Conservation (phyloP, 192 early-diverging fungal genomes). For the Coemansia sp. region DNA sequence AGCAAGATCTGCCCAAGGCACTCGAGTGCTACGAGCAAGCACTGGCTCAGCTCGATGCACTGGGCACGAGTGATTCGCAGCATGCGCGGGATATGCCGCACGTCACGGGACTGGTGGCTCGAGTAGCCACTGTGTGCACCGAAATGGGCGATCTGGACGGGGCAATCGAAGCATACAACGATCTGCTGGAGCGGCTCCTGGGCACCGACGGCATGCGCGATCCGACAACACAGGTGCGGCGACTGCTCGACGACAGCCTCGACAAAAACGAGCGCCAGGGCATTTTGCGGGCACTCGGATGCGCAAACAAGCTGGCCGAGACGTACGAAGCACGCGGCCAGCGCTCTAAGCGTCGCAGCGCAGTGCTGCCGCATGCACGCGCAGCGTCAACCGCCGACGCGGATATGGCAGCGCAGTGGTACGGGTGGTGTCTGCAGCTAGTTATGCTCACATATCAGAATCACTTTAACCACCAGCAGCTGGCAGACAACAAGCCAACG, state of each 20-base stretch:
- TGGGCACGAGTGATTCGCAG: conserved; percentile 23
- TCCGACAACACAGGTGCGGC: conserved; percentile 27
- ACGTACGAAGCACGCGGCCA: conserved; percentile 33
- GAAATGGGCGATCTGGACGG: conserved; percentile 49
- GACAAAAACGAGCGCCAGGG: conserved; percentile 15
- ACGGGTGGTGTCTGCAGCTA: conserved; percentile 53
- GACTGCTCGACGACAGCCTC: conserved; percentile 28
- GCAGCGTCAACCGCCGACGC: conserved; percentile 23
- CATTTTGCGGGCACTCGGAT: conserved; percentile 42
- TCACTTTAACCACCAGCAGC: conserved; percentile 41
- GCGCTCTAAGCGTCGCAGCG: conserved; percentile 43
- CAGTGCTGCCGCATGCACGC: conserved; percentile 25
- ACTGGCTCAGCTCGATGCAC: conserved; percentile 28
- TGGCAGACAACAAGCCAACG: conserved; percentile 20
- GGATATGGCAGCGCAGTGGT: conserved; percentile 42
- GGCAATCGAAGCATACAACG: conserved; percentile 31
- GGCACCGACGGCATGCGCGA: conserved; percentile 36
- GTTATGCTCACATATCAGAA: conserved; percentile 50
- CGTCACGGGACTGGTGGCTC: conserved; percentile 44
- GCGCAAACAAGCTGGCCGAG: conserved; percentile 52
- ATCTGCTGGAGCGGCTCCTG: conserved; percentile 43
- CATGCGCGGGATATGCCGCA: conserved; percentile 32
- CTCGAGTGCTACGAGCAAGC: conserved; percentile 36
- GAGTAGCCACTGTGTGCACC: conserved; percentile 33
- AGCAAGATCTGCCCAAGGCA: conserved; percentile 49